These are phyloP conservation scores for Bipolaris cookei DNA, from an alignment of 2,329 filamentous ascomycete genomes.

Conservation along the genomic window DNA sequence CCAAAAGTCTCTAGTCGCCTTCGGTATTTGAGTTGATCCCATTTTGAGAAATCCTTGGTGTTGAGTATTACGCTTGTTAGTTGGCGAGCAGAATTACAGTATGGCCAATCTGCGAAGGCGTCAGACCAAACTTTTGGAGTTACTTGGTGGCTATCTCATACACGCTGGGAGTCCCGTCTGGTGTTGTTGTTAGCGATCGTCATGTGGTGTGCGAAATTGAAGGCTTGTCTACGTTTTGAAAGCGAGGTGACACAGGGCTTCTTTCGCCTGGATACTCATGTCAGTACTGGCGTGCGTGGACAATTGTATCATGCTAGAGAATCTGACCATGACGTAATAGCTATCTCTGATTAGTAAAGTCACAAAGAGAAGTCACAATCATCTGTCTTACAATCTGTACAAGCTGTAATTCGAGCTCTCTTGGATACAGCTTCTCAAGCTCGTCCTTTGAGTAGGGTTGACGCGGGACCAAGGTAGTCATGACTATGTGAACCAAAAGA, in stretches of 20 bases:
- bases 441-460: conserved; percentile 81
- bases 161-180: conserved; percentile 45
- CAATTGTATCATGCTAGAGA: not conserved
- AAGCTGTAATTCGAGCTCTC: conserved; percentile 78
- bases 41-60: conserved; percentile 59
- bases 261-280: conserved; percentile 64
- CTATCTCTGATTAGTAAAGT: conserved; percentile 26
- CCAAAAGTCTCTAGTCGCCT: conserved; percentile 85
- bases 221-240: conserved; percentile 69
- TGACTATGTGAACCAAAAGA: conserved; percentile 47
- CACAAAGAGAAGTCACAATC: not conserved
- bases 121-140: conserved; percentile 4
- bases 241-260: conserved; percentile 85
- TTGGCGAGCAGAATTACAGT: conserved; percentile 78
- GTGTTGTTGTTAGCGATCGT: not conserved
- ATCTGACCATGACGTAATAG: conserved; percentile 50
- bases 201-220: not conserved
- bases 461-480: conserved; percentile 80
- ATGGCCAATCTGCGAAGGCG: conserved; percentile 73
- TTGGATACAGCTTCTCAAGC: conserved; percentile 80
- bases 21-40: conserved; percentile 67
- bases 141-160: conserved; percentile 20
- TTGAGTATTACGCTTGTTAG: conserved; percentile 68
- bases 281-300: conserved; percentile 5
- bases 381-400: conserved; percentile 74